phyloP scores from a whole-genome alignment of 148 eudicot species.

The Camellia sinensis region DNA sequence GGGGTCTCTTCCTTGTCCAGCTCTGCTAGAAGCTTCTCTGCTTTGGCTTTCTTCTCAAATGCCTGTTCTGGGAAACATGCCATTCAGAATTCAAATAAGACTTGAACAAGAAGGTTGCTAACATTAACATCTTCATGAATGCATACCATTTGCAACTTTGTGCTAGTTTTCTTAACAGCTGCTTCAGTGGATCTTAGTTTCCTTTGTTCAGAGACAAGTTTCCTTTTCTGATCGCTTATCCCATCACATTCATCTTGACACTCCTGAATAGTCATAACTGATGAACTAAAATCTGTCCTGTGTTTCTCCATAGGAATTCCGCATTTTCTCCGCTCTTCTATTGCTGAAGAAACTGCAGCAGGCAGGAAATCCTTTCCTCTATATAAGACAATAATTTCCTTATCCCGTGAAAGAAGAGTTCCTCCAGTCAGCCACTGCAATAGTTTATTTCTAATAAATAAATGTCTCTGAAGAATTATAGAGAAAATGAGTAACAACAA shows the following conservation, averaged over 20 bases:
- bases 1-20: slow-evolving; percentile 58
- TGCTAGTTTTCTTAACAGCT: slow-evolving; percentile 45
- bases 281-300: slow-evolving; percentile 26
- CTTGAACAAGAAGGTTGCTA: not conserved
- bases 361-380: slow-evolving; percentile 98
- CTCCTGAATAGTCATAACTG: slow-evolving; percentile 21
- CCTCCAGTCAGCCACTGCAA: slow-evolving; percentile 92
- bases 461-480: not conserved
- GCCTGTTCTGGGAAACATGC: slow-evolving; percentile 27
- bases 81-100: slow-evolving; percentile 17
- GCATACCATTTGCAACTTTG: slow-evolving; percentile 69
- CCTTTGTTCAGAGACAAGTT: slow-evolving; percentile 33
- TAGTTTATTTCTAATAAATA: slow-evolving; percentile 19
- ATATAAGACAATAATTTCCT: slow-evolving; percentile 72
- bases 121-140: slow-evolving; percentile 13
- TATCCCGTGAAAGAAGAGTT: slow-evolving; percentile 74
- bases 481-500: not conserved
- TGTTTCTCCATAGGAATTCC: slow-evolving; percentile 29
- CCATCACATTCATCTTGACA: slow-evolving; percentile 24
- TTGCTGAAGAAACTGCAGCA: slow-evolving; percentile 79
- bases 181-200: slow-evolving; percentile 44
- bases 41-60: slow-evolving; percentile 56
- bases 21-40: slow-evolving; percentile 77
- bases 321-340: slow-evolving; percentile 68
- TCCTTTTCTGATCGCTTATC: slow-evolving; percentile 24